Evolutionary conservation across 1,284 basidiomycete genomes (phyloP).

Genomic region (Ceratobasidium sp.): DNA sequence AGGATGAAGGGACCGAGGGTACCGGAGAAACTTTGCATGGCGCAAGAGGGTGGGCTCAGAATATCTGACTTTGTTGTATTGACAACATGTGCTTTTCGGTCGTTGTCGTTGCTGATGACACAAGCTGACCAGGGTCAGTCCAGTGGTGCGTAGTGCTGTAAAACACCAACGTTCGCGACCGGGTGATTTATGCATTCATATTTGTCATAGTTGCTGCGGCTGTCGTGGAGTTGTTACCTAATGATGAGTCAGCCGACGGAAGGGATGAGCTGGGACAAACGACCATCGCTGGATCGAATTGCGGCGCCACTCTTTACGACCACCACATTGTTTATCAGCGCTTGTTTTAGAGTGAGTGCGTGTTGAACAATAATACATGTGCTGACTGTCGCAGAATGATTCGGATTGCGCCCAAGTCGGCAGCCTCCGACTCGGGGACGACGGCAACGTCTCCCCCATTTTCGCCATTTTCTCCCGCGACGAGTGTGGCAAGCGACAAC

Average conservation of each 20-base stretch:
- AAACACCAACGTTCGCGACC: no score
- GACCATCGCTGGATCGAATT: background rate
- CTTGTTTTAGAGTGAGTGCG: background rate
- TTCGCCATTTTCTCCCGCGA: constrained; percentile 59
- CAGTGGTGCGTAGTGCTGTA: no score
- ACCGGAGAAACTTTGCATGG: no score
- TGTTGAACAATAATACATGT: background rate
- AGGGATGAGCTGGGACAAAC: background rate
- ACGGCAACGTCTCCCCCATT: constrained; percentile 56
- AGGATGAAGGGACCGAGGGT: no score
- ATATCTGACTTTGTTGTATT: no score
- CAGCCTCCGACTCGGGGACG: constrained; percentile 35
- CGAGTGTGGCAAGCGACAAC: constrained; percentile 58
- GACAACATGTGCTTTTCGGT: no score
- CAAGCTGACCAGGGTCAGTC: no score
- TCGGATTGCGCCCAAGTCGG: constrained; percentile 29
- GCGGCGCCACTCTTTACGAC: background rate
- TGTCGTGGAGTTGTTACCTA: background rate
- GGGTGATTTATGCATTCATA: no score
- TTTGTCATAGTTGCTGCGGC: no score
- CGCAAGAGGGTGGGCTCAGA: no score
- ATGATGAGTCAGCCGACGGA: background rate
- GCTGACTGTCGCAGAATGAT: constrained; percentile 8
- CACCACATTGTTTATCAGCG: background rate
- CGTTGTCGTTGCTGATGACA: no score